These are phyloP conservation scores for Gentiana macrophylla DNA, from an alignment of 257 asterid genomes.

Conservation along the genomic window DNA sequence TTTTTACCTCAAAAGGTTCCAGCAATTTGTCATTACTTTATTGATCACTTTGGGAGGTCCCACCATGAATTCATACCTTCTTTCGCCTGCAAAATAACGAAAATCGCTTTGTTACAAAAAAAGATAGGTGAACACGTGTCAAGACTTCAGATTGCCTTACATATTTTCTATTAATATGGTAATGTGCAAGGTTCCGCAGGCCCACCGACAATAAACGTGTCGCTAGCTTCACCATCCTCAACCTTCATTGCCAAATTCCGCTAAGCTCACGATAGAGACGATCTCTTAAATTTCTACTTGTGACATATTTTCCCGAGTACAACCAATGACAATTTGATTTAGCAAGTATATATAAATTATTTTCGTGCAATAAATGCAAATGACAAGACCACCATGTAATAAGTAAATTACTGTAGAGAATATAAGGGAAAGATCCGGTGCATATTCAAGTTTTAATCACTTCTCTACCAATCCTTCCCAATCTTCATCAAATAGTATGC, in stretches of 20 bases:
- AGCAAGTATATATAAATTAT: not conserved
- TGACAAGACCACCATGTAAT: not conserved
- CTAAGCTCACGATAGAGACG: constrained; percentile 88
- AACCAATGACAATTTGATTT: not conserved
- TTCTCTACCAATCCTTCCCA: no score
- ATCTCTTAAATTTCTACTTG: constrained; percentile 87
- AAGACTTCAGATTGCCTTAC: constrained; percentile 36
- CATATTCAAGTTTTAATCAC: no score
- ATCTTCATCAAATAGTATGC: no score
- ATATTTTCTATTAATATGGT: constrained; percentile 90
- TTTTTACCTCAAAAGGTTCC: constrained; percentile 84
- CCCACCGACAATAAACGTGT: constrained; percentile 83
- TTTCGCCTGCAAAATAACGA: constrained; percentile 58
- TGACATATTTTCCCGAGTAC: constrained; percentile 83
- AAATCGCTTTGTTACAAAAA: constrained; percentile 12
- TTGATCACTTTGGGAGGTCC: constrained; percentile 99
- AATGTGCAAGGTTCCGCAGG: constrained; percentile 95
- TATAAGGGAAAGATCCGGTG: no score
- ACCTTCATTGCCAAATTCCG: constrained; percentile 93
- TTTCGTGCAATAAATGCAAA: not conserved
- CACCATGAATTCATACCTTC: constrained; percentile 99
- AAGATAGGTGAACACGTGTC: constrained; percentile 2
- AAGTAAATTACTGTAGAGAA: no score
- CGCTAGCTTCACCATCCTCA: constrained; percentile 95
- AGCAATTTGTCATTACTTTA: constrained; percentile 65